A percentile compares a stretch with the other conserved stretches of the same genome.
Conservation (phyloP, 257 asterid genomes). For the Nicotiana benthamiana region DNA sequence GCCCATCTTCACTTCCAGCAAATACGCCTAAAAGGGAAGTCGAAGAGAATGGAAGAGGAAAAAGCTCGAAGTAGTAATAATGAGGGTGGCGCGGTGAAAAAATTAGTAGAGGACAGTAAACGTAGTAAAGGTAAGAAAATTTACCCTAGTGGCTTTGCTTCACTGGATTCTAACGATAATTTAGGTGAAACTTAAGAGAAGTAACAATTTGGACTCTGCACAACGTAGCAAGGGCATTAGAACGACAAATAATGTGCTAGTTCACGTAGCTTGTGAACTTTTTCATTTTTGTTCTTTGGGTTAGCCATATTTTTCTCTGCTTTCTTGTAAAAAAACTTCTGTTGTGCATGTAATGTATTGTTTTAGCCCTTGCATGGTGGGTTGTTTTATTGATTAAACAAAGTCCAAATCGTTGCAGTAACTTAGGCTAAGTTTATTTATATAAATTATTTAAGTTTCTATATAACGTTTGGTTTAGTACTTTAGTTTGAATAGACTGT, state of each 20-base stretch:
- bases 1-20: conserved; percentile 34
- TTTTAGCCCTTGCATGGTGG: too few relatives aligned
- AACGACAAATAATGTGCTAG: background rate
- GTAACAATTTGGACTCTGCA: background rate
- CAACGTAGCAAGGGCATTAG: background rate
- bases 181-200: background rate
- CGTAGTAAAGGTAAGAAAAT: conserved; percentile 20
- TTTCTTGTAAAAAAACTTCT: too few relatives aligned
- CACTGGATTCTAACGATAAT: background rate
- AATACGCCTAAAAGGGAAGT: conserved; percentile 26
- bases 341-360: too few relatives aligned
- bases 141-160: conserved; percentile 21
- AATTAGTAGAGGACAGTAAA: conserved; percentile 8
- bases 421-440: too few relatives aligned
- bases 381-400: too few relatives aligned
- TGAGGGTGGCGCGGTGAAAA: background rate
- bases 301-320: too few relatives aligned
- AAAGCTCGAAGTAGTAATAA: background rate
- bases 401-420: too few relatives aligned
- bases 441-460: too few relatives aligned
- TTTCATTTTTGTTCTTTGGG: background rate
- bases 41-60: conserved; percentile 26
- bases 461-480: too few relatives aligned
- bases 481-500: too few relatives aligned
- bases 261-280: background rate